phyloP scores from a whole-genome alignment of 2,329 filamentous ascomycete species.

The Neonectria neomacrospora region DNA sequence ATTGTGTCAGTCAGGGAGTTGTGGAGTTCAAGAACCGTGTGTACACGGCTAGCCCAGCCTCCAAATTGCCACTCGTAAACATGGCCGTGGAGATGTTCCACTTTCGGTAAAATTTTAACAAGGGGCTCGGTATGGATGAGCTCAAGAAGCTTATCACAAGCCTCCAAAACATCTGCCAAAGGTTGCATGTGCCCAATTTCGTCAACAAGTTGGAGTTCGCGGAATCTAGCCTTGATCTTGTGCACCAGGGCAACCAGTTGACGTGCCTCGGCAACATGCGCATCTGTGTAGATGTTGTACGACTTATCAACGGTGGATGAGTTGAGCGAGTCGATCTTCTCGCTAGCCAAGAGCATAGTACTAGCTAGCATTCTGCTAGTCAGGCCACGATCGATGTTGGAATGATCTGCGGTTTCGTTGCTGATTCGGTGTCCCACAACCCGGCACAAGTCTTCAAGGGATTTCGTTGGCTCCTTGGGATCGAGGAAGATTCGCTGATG shows the following conservation, averaged over 20 bases:
- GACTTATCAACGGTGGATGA: slow-evolving; percentile 51
- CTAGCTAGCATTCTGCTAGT: slow-evolving; percentile 72
- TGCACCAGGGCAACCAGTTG: slow-evolving; percentile 77
- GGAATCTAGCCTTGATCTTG: slow-evolving; percentile 77
- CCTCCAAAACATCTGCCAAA: slow-evolving; percentile 79
- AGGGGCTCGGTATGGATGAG: slow-evolving; percentile 85
- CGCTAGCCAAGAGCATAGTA: slow-evolving; percentile 72
- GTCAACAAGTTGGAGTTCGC: slow-evolving; percentile 72
- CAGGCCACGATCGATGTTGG: slow-evolving; percentile 49
- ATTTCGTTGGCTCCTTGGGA: slow-evolving; percentile 52
- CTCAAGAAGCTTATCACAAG: slow-evolving; percentile 79
- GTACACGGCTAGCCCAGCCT: slow-evolving; percentile 84
- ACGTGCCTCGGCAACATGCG: slow-evolving; percentile 80
- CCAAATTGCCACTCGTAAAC: slow-evolving; percentile 94
- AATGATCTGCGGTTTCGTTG: slow-evolving; percentile 43
- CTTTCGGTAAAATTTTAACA: slow-evolving; percentile 83
- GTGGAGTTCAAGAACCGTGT: slow-evolving; percentile 76
- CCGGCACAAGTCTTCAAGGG: slow-evolving; percentile 58
- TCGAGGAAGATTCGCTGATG: slow-evolving; percentile 67
- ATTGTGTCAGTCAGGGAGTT: slow-evolving; percentile 83
- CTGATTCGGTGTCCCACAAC: slow-evolving; percentile 54
- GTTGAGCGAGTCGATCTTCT: slow-evolving; percentile 61
- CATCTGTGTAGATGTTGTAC: slow-evolving; percentile 92
- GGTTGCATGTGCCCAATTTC: slow-evolving; percentile 79
- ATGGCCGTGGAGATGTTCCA: slow-evolving; percentile 86